Conservation (phyloP, 2,329 filamentous ascomycete genomes). For the Penicillium fuscoglaucum region DNA sequence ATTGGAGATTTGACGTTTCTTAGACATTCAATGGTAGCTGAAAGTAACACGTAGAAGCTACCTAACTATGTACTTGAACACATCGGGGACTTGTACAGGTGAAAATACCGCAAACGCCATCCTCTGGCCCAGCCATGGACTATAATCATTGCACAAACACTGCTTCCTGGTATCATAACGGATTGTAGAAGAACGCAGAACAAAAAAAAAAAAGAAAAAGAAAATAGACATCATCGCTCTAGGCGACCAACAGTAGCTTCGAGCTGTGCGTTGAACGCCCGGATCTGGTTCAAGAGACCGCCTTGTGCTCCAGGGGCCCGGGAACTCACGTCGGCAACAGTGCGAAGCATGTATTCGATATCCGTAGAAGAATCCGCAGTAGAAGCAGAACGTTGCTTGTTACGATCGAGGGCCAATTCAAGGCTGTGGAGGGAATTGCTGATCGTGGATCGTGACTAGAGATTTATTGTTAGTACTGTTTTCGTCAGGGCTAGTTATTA, state of each 20-base stretch:
- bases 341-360: conserved; percentile 47
- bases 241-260: conserved; percentile 36
- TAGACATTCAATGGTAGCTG: background rate
- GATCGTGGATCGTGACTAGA: conserved; percentile 42
- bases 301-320: conserved; percentile 40
- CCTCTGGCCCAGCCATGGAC: conserved; percentile 1
- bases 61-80: background rate
- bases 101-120: background rate
- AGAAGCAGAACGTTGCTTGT: conserved; percentile 26
- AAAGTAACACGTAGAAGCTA: background rate
- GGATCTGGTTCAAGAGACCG: conserved; percentile 44
- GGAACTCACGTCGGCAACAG: conserved; percentile 44
- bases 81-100: background rate
- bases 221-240: conserved; percentile 24
- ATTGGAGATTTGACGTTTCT: background rate
- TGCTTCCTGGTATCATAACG: conserved; percentile 10
- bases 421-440: conserved; percentile 46
- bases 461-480: conserved; percentile 11
- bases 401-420: conserved; percentile 44
- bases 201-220: background rate
- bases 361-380: conserved; percentile 32
- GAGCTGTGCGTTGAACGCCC: conserved; percentile 45
- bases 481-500: background rate
- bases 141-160: conserved; percentile 1
- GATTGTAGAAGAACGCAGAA: background rate